Percentiles rank a stretch among this genome's conserved stretches.
Conservation (phyloP, 768 basidiomycete genomes). For the Boletus pseudopeckii region DNA sequence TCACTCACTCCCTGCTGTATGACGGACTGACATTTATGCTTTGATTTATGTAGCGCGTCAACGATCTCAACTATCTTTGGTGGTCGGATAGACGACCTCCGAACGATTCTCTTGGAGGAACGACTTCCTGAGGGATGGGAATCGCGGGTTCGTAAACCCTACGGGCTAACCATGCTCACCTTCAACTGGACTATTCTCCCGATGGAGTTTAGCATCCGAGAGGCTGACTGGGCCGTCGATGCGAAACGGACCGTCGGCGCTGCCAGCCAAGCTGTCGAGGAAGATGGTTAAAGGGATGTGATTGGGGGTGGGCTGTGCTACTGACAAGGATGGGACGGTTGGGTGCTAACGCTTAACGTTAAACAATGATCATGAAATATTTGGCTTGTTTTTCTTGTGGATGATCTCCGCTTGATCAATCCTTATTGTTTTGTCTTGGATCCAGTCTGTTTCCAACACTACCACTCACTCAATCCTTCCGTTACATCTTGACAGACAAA, state of each 20-base stretch:
- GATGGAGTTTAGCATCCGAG: constrained; percentile 14
- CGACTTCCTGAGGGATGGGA: constrained; percentile 73
- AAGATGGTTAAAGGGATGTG: not conserved
- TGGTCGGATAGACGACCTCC: constrained; percentile 53
- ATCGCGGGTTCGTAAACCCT: constrained; percentile 47
- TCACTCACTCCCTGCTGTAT: not conserved
- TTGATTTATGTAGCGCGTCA: constrained; percentile 43
- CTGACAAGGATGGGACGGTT: not conserved
- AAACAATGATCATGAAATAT: not conserved
- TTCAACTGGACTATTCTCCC: constrained; percentile 42
- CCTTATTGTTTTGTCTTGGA: not conserved
- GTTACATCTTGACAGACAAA: not conserved
- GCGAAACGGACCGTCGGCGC: not conserved
- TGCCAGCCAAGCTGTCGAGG: not conserved
- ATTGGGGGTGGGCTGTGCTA: not conserved
- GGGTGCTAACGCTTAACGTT: not conserved
- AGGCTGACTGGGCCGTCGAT: constrained; percentile 13
- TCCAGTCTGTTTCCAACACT: not conserved
- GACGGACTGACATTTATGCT: not conserved
- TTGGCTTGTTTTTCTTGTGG: not conserved
- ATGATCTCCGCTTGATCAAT: not conserved
- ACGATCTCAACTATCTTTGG: constrained; percentile 65
- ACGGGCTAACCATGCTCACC: constrained; percentile 55
- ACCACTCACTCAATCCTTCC: not conserved
- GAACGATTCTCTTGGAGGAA: constrained; percentile 60